Conservation (phyloP, 768 basidiomycete genomes). For the Amanita exitialis region DNA sequence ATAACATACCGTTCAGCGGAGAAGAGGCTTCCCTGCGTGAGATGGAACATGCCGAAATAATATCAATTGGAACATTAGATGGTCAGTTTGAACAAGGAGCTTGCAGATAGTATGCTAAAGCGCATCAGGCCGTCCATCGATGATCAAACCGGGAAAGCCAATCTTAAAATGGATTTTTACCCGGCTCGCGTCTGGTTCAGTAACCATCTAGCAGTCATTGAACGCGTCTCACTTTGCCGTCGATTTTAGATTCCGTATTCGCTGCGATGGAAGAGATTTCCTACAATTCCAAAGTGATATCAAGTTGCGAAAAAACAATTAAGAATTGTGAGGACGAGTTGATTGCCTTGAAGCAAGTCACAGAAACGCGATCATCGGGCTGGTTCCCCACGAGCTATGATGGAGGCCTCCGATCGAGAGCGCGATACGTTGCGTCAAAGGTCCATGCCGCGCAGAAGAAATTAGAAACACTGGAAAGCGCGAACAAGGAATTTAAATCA, state of each 20-base stretch:
- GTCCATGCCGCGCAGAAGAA: constrained; percentile 63
- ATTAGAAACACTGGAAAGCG: constrained; percentile 58
- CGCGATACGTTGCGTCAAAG: constrained; percentile 61
- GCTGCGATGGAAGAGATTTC: constrained; percentile 73
- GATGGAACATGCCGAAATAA: constrained; percentile 86
- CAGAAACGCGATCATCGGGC: constrained; percentile 31
- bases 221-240: not conserved
- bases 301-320: constrained; percentile 52
- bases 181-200: constrained; percentile 64
- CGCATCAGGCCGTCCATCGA: constrained; percentile 63
- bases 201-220: not conserved
- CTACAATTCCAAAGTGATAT: constrained; percentile 61
- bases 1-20: constrained; percentile 88
- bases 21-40: constrained; percentile 70
- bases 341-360: constrained; percentile 52
- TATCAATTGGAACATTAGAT: constrained; percentile 67
- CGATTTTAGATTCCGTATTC: constrained; percentile 57
- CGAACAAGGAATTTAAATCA: constrained; percentile 61
- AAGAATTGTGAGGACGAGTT: constrained; percentile 72
- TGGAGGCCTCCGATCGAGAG: constrained; percentile 49
- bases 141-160: constrained; percentile 84
- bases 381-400: constrained; percentile 23
- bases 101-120: not conserved
- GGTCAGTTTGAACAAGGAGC: constrained; percentile 29
- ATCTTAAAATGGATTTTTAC: constrained; percentile 82